Percentiles rank a stretch among this genome's conserved stretches.
Conservation (phyloP, 768 basidiomycete genomes). For the Tremella fuciformis region DNA sequence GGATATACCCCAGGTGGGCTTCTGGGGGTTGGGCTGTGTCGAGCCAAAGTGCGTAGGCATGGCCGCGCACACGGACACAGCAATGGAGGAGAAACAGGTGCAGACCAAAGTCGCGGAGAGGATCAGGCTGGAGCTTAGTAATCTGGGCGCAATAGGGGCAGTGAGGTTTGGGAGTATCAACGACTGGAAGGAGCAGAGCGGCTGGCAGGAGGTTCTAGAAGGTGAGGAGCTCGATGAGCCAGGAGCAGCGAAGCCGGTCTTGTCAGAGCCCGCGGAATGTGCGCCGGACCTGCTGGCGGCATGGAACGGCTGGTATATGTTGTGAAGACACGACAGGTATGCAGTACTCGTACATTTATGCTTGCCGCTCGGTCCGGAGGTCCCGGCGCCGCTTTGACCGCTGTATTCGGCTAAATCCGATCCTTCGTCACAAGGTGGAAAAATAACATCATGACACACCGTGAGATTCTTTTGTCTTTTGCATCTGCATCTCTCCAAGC, state of each 20-base stretch:
- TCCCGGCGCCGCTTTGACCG: no score
- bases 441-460: no score
- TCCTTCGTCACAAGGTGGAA: no score
- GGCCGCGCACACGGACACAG: neutral
- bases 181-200: conserved; percentile 1
- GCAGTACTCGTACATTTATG: neutral
- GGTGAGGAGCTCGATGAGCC: neutral
- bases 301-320: neutral
- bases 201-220: neutral
- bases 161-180: conserved; percentile 2
- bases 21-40: neutral
- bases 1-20: neutral
- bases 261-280: neutral
- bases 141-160: neutral
- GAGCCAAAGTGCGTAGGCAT: neutral
- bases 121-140: conserved; percentile 1
- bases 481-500: no score
- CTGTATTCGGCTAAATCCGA: no score
- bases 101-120: neutral
- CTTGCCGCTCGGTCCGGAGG: no score
- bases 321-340: neutral
- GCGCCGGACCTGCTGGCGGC: neutral
- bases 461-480: no score
- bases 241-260: no score
- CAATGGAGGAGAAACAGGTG: neutral